Evolutionary conservation across 331 rosid genomes (phyloP).

Genomic region (Malus hybrid): DNA sequence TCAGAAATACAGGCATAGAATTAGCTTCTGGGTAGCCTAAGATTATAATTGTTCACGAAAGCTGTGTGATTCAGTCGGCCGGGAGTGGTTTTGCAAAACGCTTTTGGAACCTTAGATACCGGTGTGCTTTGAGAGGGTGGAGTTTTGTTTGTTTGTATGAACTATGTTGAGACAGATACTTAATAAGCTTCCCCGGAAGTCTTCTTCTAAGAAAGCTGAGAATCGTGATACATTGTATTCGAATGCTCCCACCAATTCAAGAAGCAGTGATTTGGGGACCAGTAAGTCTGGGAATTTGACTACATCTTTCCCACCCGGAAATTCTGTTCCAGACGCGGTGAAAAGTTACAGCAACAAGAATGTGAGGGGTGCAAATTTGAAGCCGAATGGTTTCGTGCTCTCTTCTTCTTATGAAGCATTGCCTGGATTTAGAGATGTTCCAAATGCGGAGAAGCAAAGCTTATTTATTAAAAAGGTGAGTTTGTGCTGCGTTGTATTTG

Average conservation of each 20-base stretch:
- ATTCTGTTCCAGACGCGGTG: conserved; percentile 27
- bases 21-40: neutral
- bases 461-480: conserved; percentile 50
- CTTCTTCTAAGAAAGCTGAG: conserved; percentile 48
- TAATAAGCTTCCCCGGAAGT: conserved; percentile 64
- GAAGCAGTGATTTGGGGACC: conserved; percentile 35
- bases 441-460: conserved; percentile 41
- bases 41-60: neutral
- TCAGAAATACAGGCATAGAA: neutral
- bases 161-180: conserved; percentile 40
- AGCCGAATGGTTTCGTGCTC: conserved; percentile 35
- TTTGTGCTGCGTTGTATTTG: conserved; percentile 58
- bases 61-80: neutral
- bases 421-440: conserved; percentile 51
- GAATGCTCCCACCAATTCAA: conserved; percentile 27
- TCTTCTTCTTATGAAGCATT: conserved; percentile 56
- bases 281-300: conserved; percentile 33
- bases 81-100: neutral
- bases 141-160: conserved; percentile 18
- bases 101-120: neutral
- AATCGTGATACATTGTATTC: conserved; percentile 37
- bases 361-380: conserved; percentile 23
- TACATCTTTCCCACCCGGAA: conserved; percentile 21
- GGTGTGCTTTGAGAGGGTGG: conserved; percentile 15
- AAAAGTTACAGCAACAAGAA: conserved; percentile 36